Evolutionary conservation across 2,329 filamentous ascomycete genomes (phyloP).

Genomic region (Aureobasidium sp.): DNA sequence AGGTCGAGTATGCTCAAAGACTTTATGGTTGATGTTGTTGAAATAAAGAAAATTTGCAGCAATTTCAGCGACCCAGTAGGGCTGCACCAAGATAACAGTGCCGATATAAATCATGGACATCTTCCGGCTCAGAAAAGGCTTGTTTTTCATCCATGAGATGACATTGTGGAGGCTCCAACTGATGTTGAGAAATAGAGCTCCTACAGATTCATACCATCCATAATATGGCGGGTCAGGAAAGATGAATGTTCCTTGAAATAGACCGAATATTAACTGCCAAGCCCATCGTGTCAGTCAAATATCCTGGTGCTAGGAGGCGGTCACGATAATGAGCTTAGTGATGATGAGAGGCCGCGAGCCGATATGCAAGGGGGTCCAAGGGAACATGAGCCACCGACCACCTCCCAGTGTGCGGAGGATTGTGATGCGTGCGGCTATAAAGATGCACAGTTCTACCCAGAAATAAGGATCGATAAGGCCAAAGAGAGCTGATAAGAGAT

Average conservation of each 20-base stretch:
- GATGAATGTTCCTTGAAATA: conserved; percentile 44
- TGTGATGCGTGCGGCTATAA: no score
- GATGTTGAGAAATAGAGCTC: conserved; percentile 54
- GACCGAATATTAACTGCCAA: conserved; percentile 46
- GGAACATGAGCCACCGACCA: no score
- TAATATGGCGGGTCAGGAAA: conserved; percentile 42
- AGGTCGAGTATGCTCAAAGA: conserved; percentile 39
- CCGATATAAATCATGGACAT: conserved; percentile 51
- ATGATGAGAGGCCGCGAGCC: background rate
- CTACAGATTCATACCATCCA: conserved; percentile 57
- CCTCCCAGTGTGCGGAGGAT: no score
- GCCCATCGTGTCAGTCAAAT: background rate
- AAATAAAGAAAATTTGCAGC: conserved; percentile 61
- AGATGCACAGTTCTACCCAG: no score
- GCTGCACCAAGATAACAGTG: conserved; percentile 52
- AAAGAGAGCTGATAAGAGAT: background rate
- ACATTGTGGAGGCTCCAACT: conserved; percentile 60
- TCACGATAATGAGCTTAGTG: background rate
- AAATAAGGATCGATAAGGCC: no score
- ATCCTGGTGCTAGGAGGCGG: background rate
- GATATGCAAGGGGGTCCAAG: background rate
- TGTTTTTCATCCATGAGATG: conserved; percentile 60
- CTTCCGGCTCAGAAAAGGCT: conserved; percentile 47
- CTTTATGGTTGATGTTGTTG: conserved; percentile 24
- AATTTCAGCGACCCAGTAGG: conserved; percentile 59